phyloP scores from a whole-genome alignment of 2,329 filamentous ascomycete genomes.

The Colletotrichum navitas region DNA sequence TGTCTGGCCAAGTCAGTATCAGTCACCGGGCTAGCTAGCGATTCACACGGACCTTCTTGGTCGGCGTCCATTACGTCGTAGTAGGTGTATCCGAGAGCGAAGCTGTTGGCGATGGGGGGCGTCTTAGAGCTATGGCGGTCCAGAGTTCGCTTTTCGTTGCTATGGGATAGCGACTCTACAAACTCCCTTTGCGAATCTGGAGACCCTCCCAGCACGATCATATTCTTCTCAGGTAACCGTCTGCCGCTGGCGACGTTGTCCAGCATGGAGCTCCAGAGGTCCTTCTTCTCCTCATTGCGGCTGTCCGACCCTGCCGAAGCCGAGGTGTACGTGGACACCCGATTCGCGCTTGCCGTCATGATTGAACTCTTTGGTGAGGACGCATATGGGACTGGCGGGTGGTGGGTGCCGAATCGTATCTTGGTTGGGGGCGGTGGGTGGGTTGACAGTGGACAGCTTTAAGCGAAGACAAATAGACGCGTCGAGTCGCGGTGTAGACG shows the following conservation, averaged over 20 bases:
- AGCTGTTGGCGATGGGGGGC: constrained; percentile 89
- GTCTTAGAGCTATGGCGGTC: constrained; percentile 70
- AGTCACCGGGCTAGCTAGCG: background rate
- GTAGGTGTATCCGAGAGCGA: constrained; percentile 94
- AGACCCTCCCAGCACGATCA: constrained; percentile 86
- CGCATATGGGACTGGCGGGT: constrained; percentile 27
- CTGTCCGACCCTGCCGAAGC: constrained; percentile 66
- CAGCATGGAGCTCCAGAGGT: constrained; percentile 95
- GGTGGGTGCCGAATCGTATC: constrained; percentile 26
- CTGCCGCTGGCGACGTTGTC: constrained; percentile 92
- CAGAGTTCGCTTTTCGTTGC: constrained; percentile 65
- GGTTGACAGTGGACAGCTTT: constrained; percentile 37
- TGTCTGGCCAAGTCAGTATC: constrained; percentile 68
- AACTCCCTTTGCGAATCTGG: constrained; percentile 89
- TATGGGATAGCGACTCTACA: constrained; percentile 72
- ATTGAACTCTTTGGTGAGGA: constrained; percentile 33
- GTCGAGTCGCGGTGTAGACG: constrained; percentile 35
- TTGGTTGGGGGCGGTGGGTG: constrained; percentile 14
- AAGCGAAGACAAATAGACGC: constrained; percentile 34
- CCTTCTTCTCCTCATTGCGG: constrained; percentile 80
- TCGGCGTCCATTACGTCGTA: constrained; percentile 94
- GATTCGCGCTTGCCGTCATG: constrained; percentile 67
- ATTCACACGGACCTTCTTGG: constrained; percentile 77
- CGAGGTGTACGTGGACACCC: constrained; percentile 70
- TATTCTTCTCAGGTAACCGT: constrained; percentile 89